A percentile compares a stretch with the other conserved stretches of the same genome.
phyloP scores from a whole-genome alignment of 2,329 filamentous ascomycete genomes.

The Colletotrichum tamarilloi region DNA sequence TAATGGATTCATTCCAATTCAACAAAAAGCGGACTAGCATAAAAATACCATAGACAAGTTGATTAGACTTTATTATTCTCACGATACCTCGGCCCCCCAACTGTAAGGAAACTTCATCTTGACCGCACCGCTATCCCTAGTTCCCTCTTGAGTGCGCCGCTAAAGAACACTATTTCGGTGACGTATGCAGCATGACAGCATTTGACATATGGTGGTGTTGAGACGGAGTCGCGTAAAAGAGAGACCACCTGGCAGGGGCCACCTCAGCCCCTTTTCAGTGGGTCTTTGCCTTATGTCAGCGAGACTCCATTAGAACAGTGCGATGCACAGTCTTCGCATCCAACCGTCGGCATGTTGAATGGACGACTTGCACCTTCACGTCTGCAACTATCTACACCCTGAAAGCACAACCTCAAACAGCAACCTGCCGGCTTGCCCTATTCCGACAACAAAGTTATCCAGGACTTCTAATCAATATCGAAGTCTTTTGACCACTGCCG shows the following conservation, averaged over 20 bases:
- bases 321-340: not conserved
- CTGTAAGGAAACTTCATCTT: not conserved
- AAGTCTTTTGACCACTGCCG: too few relatives aligned
- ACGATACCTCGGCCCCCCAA: not conserved
- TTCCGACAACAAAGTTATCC: not conserved
- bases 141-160: not conserved
- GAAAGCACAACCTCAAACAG: not conserved
- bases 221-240: not conserved
- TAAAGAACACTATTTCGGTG: not conserved
- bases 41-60: not conserved
- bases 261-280: not conserved
- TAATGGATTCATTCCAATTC: not conserved
- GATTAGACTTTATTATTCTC: not conserved
- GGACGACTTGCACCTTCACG: not conserved
- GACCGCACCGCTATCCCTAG: not conserved
- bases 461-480: not conserved
- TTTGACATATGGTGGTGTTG: not conserved
- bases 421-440: not conserved
- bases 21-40: constrained; percentile 4
- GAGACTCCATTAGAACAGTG: not conserved
- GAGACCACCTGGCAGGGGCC: not conserved
- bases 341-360: not conserved
- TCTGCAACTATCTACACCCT: not conserved
- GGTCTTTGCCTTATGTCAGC: not conserved
- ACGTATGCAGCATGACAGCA: not conserved